Conservation (phyloP, 768 basidiomycete genomes). For the Rhizopogon rudus region DNA sequence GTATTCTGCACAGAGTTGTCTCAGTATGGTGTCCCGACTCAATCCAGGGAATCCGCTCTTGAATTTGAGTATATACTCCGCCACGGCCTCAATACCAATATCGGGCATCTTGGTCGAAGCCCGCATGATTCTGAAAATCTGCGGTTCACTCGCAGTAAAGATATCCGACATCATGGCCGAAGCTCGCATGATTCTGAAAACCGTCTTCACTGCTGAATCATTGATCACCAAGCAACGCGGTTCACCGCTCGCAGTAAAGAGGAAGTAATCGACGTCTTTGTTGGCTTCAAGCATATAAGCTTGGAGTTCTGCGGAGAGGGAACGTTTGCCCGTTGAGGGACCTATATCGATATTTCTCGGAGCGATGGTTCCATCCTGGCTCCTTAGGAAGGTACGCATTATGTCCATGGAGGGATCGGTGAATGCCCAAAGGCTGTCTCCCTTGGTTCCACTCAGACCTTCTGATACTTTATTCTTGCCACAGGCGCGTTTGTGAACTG, state of each 20-base stretch:
- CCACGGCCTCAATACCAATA: slow-evolving; percentile 4
- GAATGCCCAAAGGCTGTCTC: slow-evolving; percentile 11
- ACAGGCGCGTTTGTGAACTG: slow-evolving; percentile 11
- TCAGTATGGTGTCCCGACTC: slow-evolving; percentile 4
- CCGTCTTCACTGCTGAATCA: slow-evolving; percentile 6
- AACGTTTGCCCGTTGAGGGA: too few species aligned
- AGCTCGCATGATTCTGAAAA: slow-evolving; percentile 10
- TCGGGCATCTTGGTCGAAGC: slow-evolving; percentile 4
- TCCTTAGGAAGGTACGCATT: background rate
- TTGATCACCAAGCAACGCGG: slow-evolving; percentile 4
- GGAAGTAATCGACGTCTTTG: too few species aligned
- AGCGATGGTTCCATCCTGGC: background rate
- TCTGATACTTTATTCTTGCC: slow-evolving; percentile 14
- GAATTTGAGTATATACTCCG: slow-evolving; percentile 14
- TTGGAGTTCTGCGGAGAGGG: too few species aligned
- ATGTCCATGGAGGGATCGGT: slow-evolving; percentile 2
- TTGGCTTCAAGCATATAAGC: too few species aligned
- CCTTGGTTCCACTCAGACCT: slow-evolving; percentile 13
- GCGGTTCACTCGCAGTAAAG: too few species aligned
- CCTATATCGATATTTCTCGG: slow-evolving; percentile 2
- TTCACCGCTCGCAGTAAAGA: too few species aligned
- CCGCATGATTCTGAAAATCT: slow-evolving; percentile 12
- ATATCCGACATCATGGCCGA: slow-evolving; percentile 5
- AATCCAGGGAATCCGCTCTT: slow-evolving; percentile 12
- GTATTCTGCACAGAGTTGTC: background rate